A percentile compares a stretch with the other conserved stretches of the same genome.
Conservation (phyloP, 768 basidiomycete species). For the Lyophyllum shimeji region DNA sequence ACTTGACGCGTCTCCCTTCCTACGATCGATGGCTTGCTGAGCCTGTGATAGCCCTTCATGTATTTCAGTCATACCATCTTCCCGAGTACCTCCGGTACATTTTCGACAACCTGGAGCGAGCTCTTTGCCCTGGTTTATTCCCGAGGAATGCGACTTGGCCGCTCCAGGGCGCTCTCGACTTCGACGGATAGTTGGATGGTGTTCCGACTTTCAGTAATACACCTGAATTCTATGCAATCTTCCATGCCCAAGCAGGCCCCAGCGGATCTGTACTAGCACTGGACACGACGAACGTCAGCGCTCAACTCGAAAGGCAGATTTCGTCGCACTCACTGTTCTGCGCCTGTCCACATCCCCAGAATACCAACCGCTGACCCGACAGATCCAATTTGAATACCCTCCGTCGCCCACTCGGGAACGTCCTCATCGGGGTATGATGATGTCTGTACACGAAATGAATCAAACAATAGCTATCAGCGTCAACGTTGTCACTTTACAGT, state of each 20-base stretch:
- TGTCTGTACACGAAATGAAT: conserved; percentile 20
- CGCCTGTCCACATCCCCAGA: conserved; percentile 56
- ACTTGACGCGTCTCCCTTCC: too few species aligned
- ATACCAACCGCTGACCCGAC: conserved; percentile 52
- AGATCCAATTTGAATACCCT: conserved; percentile 58
- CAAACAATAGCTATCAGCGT: background rate
- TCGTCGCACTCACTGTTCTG: conserved; percentile 37
- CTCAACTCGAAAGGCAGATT: background rate
- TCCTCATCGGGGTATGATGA: conserved; percentile 30
- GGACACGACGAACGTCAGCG: background rate
- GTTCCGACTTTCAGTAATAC: background rate
- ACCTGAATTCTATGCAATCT: conserved; percentile 4
- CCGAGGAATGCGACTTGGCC: background rate
- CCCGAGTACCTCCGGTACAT: background rate
- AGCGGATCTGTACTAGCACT: conserved; percentile 19
- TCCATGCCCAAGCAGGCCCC: conserved; percentile 21
- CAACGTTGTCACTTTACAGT: too few species aligned
- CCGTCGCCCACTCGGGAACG: conserved; percentile 48
- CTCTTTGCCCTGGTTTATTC: background rate
- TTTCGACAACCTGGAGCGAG: background rate
- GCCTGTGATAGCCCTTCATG: too few species aligned
- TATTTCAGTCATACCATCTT: too few species aligned
- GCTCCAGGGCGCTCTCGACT: background rate
- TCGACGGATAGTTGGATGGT: background rate
- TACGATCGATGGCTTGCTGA: too few species aligned